phyloP scores from a whole-genome alignment of 495 filamentous ascomycete species.

The Talaromyces trachyspermus region DNA sequence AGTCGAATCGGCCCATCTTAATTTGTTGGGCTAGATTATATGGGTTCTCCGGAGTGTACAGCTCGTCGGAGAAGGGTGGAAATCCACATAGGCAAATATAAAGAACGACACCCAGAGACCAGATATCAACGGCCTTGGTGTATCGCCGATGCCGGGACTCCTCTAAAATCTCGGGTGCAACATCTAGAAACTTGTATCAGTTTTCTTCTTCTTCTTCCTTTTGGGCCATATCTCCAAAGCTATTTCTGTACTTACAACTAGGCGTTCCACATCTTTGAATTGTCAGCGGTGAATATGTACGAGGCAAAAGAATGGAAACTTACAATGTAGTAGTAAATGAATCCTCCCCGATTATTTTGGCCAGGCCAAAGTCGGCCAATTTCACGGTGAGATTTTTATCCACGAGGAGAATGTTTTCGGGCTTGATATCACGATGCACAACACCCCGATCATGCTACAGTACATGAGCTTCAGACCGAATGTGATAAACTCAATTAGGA shows the following conservation, averaged over 20 bases:
- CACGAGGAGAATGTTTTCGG: conserved; percentile 89
- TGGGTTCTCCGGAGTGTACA: conserved; percentile 68
- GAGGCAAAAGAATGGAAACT: too few relatives aligned
- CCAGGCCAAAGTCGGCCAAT: conserved; percentile 93
- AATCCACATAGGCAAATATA: conserved; percentile 99
- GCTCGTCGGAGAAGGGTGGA: conserved; percentile 93
- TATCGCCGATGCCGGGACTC: conserved; percentile 73
- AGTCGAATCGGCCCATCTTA: conserved; percentile 80
- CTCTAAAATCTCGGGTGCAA: conserved; percentile 91
- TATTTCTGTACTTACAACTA: conserved; percentile 51
- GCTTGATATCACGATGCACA: conserved; percentile 97
- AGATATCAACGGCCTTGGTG: conserved; percentile 91
- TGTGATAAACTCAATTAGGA: background rate
- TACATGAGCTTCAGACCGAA: conserved; percentile 25
- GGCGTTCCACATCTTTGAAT: conserved; percentile 74
- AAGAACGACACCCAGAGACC: conserved; percentile 96
- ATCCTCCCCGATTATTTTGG: conserved; percentile 97
- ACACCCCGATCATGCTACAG: conserved; percentile 90
- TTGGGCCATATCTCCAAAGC: too few relatives aligned
- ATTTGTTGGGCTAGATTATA: conserved; percentile 89
- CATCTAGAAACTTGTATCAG: conserved; percentile 47
- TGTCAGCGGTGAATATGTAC: conserved; percentile 12
- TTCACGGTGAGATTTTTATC: conserved; percentile 83
- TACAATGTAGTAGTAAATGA: conserved; percentile 94
- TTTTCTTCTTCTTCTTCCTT: background rate